A percentile compares a stretch with the other conserved stretches of the same genome.
Conservation (phyloP, 2,329 filamentous ascomycete species). For the Chrysoporthe deuterocubensis region DNA sequence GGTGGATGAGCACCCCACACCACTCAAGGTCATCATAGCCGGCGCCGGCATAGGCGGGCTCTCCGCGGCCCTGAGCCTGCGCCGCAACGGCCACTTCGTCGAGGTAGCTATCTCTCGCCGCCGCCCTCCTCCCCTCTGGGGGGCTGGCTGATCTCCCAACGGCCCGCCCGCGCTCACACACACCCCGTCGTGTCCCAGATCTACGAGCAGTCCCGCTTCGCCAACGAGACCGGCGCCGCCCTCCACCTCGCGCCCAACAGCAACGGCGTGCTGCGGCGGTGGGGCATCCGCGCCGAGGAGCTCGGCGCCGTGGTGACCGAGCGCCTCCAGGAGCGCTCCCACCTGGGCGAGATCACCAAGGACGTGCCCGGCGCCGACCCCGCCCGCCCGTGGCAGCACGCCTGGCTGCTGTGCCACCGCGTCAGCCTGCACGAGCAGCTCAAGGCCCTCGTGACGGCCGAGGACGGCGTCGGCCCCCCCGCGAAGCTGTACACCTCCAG, state of each 20-base stretch:
- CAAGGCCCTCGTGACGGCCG: slow-evolving; percentile 48
- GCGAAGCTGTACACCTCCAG: slow-evolving; percentile 44
- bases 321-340: slow-evolving; percentile 31
- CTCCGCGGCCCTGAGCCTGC: slow-evolving; percentile 55
- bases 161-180: not conserved
- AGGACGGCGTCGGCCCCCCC: slow-evolving; percentile 41
- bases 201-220: slow-evolving; percentile 60
- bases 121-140: too few species aligned
- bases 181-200: slow-evolving; percentile 41
- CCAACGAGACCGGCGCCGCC: slow-evolving; percentile 61
- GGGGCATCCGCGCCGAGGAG: slow-evolving; percentile 43
- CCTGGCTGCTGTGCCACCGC: slow-evolving; percentile 58
- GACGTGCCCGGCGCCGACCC: slow-evolving; percentile 40
- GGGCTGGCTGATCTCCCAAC: too few species aligned
- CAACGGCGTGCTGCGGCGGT: slow-evolving; percentile 56
- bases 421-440: slow-evolving; percentile 56
- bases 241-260: slow-evolving; percentile 67
- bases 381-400: slow-evolving; percentile 54
- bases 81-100: slow-evolving; percentile 56
- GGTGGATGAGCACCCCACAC: slow-evolving; percentile 25
- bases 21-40: slow-evolving; percentile 36
- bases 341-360: slow-evolving; percentile 31
- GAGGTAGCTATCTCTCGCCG: slow-evolving; percentile 32
- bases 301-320: slow-evolving; percentile 41
- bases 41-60: slow-evolving; percentile 57